A percentile compares a stretch with the other conserved stretches of the same genome.
Conservation (phyloP, 2,329 filamentous ascomycete genomes). For the Fusarium sambucinum region DNA sequence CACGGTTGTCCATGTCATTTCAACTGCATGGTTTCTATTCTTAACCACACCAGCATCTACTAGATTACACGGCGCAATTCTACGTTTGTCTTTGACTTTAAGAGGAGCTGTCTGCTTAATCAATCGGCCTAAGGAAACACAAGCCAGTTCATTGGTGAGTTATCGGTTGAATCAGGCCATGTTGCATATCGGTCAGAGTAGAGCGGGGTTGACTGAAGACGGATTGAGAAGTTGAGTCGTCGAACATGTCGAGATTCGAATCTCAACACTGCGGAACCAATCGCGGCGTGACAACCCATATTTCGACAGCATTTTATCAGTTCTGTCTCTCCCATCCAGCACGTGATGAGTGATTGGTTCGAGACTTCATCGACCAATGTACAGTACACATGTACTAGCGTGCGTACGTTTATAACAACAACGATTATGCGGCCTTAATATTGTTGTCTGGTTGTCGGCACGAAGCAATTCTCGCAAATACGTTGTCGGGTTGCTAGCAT, state of each 20-base stretch:
- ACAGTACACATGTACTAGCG: neutral
- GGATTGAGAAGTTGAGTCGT: constrained; percentile 1
- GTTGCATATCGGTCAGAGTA: constrained; percentile 8
- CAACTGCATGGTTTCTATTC: constrained; percentile 18
- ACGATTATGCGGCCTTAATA: constrained; percentile 8
- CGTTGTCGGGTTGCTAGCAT: constrained; percentile 21
- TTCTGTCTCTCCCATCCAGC: constrained; percentile 6
- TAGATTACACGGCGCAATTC: constrained; percentile 23
- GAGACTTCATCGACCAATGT: neutral
- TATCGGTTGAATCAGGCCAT: constrained; percentile 12
- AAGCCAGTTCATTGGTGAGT: constrained; percentile 24
- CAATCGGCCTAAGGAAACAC: constrained; percentile 14
- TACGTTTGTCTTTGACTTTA: constrained; percentile 9
- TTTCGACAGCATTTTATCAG: constrained; percentile 9
- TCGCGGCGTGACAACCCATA: neutral
- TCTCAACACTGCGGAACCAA: neutral
- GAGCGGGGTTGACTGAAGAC: neutral
- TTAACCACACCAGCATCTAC: constrained; percentile 26
- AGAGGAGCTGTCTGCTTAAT: constrained; percentile 15
- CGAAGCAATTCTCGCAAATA: constrained; percentile 18
- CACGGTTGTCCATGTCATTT: constrained; percentile 13
- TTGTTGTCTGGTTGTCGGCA: constrained; percentile 32
- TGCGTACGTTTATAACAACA: constrained; percentile 3
- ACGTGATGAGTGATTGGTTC: constrained; percentile 29
- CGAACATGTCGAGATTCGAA: neutral